These are phyloP conservation scores for Ananas comosus DNA, from an alignment of 176 grass and related monocot genomes.

Conservation along the genomic window DNA sequence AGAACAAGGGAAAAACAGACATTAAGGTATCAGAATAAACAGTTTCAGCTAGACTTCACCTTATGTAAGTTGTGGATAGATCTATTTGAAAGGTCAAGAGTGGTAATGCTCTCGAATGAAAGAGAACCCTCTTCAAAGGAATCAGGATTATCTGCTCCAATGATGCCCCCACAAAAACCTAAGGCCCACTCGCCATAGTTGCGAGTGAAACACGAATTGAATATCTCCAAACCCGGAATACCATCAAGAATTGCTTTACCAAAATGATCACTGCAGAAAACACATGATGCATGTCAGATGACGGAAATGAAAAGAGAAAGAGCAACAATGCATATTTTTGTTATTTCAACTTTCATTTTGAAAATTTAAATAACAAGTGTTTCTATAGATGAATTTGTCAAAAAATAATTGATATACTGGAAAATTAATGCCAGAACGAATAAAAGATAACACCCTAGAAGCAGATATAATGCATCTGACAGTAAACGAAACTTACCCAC, in stretches of 20 bases:
- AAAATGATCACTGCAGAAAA: conserved; percentile 34
- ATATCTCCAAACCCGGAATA: conserved; percentile 70
- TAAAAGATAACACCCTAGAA: conserved; percentile 11
- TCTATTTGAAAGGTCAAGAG: conserved; percentile 85
- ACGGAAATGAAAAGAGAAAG: background rate
- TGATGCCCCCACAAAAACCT: conserved; percentile 68
- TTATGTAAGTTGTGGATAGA: conserved; percentile 51
- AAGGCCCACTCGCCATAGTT: conserved; percentile 70
- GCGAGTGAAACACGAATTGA: conserved; percentile 68
- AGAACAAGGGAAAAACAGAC: background rate
- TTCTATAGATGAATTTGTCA: too few species aligned
- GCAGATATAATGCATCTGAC: conserved; percentile 16
- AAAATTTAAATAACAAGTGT: too few species aligned
- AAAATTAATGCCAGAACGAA: too few species aligned
- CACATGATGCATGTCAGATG: conserved; percentile 22
- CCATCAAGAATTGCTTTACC: conserved; percentile 46
- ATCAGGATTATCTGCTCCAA: conserved; percentile 69
- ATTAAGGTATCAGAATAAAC: background rate
- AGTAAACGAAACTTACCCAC: conserved; percentile 26
- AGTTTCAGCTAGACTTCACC: conserved; percentile 28
- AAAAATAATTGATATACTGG: too few species aligned
- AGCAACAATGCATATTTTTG: background rate
- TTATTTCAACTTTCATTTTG: background rate
- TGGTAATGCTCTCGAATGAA: conserved; percentile 41
- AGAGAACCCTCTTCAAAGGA: conserved; percentile 23